Base-by-base conservation (phyloP, 495 filamentous ascomycete species). In the Podospora pseudopauciseta region DNA sequence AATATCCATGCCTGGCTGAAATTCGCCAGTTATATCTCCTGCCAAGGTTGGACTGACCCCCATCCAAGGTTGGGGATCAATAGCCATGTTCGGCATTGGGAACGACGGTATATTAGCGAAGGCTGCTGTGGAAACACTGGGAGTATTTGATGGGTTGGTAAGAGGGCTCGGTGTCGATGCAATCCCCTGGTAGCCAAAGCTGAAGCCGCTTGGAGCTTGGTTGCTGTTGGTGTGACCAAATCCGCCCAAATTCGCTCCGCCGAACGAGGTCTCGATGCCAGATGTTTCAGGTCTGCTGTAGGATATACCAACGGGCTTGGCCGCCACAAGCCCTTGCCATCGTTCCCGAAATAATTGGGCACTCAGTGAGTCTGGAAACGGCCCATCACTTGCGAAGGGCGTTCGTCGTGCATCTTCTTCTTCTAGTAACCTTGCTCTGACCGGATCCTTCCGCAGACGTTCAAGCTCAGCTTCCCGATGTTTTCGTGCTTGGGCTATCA, bases 401-500 rank as follows among this genome's bases (percentile, higher is more conserved):
- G 71, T 15, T 9, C 73, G 77, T 39, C 66, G 70, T 15, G 68
- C 71, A 60, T 78, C 77, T 49, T 76, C 70, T 15, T 67, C 27
- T 59, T 79, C 79, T 3, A 80, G 70, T 39, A 72, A 64, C 9
- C 68, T 67, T 5, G 75, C 76, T 3, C 74, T 77, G 32, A 73
- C 73, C 0, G 76, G 78, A 19, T 80, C 68, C 4, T 63, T 67
- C 44, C 74, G 68, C 15, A 81, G 66, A 11, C 78, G 72, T 57
- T 63, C 67, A 32, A 81, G 69, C 63, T 85, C 85, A 13, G 76
- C 76, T 18, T 80, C 78, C 23, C 82, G 80, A 64, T 81, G 80
- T 32, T 77, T 75, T 32, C 75, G 71, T 2, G 90, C 90, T 74
- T 87, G 86, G 44, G 85, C 83, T 80, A 90, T 87, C 16, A 94